phyloP scores from a whole-genome alignment of 768 basidiomycete genomes.

The Leccinum sublutescens region DNA sequence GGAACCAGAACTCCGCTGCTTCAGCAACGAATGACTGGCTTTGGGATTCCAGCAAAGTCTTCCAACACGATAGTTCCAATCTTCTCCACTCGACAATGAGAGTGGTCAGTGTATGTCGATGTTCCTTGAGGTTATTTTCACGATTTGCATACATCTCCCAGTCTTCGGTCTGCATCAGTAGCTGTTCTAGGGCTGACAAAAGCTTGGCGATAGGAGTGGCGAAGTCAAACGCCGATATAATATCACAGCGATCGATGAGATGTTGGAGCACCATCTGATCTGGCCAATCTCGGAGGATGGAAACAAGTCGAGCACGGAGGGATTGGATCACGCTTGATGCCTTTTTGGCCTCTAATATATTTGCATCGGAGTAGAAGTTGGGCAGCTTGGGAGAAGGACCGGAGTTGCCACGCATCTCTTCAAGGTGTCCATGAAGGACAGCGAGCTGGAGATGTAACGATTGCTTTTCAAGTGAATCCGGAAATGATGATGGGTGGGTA shows the following conservation, averaged over 20 bases:
- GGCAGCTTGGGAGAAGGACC: slow-evolving; percentile 33
- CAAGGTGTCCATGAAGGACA: slow-evolving; percentile 44
- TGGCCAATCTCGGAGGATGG: slow-evolving; percentile 80
- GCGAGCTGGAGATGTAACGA: slow-evolving; percentile 53
- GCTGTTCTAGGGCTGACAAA: slow-evolving; percentile 78
- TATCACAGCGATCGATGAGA: slow-evolving; percentile 67
- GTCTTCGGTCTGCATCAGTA: slow-evolving; percentile 85
- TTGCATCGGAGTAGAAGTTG: slow-evolving; percentile 83
- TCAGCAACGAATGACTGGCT: slow-evolving; percentile 41
- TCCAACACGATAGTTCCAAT: slow-evolving; percentile 88
- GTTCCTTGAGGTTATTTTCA: slow-evolving; percentile 72
- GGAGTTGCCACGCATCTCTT: slow-evolving; percentile 29
- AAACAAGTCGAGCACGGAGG: slow-evolving; percentile 52
- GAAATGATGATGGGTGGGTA: slow-evolving; percentile 30
- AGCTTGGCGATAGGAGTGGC: slow-evolving; percentile 78
- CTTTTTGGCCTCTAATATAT: slow-evolving; percentile 67
- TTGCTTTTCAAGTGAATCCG: slow-evolving; percentile 47
- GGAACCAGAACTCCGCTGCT: slow-evolving; percentile 85
- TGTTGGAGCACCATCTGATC: slow-evolving; percentile 97
- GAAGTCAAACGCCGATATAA: slow-evolving; percentile 58
- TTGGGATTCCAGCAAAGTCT: slow-evolving; percentile 72
- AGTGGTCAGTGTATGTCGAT: slow-evolving; percentile 62
- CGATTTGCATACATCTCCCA: slow-evolving; percentile 97
- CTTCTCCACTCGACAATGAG: slow-evolving; percentile 90
- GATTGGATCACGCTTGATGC: slow-evolving; percentile 49